Evolutionary conservation across 2,329 filamentous ascomycete species (phyloP), one percentile per base, ranked within the genome.

Genomic region (Fonsecaea multimorphosa): DNA sequence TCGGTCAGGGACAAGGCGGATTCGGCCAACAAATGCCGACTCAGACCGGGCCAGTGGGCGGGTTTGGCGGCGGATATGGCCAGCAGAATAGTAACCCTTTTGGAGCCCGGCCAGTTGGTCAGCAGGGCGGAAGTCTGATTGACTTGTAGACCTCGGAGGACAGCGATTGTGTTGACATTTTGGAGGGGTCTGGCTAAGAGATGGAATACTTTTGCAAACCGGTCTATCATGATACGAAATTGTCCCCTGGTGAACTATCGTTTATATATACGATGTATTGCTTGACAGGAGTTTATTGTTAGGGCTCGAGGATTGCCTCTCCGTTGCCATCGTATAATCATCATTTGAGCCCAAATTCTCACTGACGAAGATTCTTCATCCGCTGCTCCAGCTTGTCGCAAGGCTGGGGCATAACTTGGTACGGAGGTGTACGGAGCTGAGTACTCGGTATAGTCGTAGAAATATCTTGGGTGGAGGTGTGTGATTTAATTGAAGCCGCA

Each of bases 111-210:
- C 81, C 79, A 54, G 76, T 78, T 61, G 79, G 79, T 67, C 79
- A 80, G 62, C 80, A 81, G 59, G 78, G 81, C 64, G 84, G 84
- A 61, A 89, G 86, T 74, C 75, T 89, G 78, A 89, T 89, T 75
- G 87, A 89, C 76, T 76, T 89, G 73, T 87, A 74, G 62, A 24
- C 27, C 29, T 44, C 51, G 61, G 44, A 58, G 62, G 64, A 34
- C 51, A 44, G 22, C 24, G 22, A 27, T 40, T 19, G 34, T 12
- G 40, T 51, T 52, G 27, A 16, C 29, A 53, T 46, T 34, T 22
- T 19, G 24, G 27, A 40, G 27, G 29, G 31, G 6, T 38, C 19
- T 46, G 40, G 29, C 31, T 55, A 29, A 22, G 29, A 22, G 27
- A 51, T 16, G 22, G 27, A 12, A 34, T 40, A 14, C 19, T 31